Evolutionary conservation across 441 rosid species (phyloP), one percentile per base, ranked within the genome.

Genomic region (Erodium texanum): DNA sequence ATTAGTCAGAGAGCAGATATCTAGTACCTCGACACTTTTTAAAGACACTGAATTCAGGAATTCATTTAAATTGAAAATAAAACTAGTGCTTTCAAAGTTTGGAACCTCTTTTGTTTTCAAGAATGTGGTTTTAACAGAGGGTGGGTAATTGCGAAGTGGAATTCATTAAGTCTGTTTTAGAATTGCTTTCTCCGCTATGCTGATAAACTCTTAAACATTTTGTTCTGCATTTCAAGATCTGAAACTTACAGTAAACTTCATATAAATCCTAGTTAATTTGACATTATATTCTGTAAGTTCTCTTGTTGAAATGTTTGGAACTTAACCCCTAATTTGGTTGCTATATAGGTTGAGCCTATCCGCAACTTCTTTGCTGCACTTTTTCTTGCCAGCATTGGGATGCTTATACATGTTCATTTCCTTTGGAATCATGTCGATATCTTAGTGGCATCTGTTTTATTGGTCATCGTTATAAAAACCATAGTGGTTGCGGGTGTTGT

Each of bases 351-450:
- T 73, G 98, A 93, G 79, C 98, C 98, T 68, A 83, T 93, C 75
- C 96, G 98, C 80, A 93, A 93, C 76, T 90, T 93, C 82, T 93
- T 93, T 77, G 97, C 98, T 27, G 98, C 98, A 66, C 86, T 93
- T 69, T 93, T 93, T 81, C 97, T 93, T 76, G 97, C 97, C 78
- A 93, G 97, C 78, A 90, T 93, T 8, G 98, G 98, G 77, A 93
- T 93, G 98, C 72, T 93, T 77, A 93, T 93, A 77, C 88, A 90
- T 79, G 89, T 90, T 76, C 96, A 90, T 75, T 93, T 93, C 81
- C 90, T 93, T 52, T 93, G 98, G 96, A 93, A 83, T 76, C 98
- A 89, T 65, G 93, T 93, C 71, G 98, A 89, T 77, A 86, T 93
- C 74, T 82, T 93, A 68, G 77, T 93, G 70, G 98, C 98, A 70